These are phyloP conservation scores for Salisapilia sapeloensis DNA, from an alignment of 352 stramenopile species.

Conservation along the genomic window DNA sequence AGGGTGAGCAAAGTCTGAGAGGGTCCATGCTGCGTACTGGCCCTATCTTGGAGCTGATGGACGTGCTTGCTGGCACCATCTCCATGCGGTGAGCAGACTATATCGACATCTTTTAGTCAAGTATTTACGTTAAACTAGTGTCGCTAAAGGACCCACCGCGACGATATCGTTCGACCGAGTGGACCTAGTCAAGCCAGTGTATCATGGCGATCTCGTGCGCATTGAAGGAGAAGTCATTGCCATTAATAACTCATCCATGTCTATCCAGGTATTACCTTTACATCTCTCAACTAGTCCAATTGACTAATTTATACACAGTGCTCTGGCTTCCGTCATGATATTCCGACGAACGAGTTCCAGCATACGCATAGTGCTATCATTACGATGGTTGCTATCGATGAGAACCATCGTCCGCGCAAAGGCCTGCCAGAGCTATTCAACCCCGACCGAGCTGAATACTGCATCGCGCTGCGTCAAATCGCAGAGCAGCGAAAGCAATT, in stretches of 20 bases:
- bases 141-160: constrained; percentile 5
- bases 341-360: constrained; percentile 9
- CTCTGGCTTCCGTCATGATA: constrained; percentile 9
- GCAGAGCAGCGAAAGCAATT: constrained; percentile 10
- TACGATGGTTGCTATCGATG: constrained; percentile 18
- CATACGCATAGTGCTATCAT: constrained; percentile 15
- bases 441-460: constrained; percentile 3
- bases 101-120: background rate
- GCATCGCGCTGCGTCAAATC: constrained; percentile 4
- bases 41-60: constrained; percentile 14
- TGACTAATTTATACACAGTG: constrained; percentile 3
- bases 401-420: constrained; percentile 7
- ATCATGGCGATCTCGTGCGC: constrained; percentile 15
- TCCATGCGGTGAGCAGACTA: constrained; percentile 6
- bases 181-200: constrained; percentile 12
- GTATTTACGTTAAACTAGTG: constrained; percentile 2
- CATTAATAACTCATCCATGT: constrained; percentile 11
- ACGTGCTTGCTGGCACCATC: constrained; percentile 13
- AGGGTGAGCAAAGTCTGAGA: constrained; percentile 16
- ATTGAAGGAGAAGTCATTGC: constrained; percentile 11
- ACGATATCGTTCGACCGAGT: constrained; percentile 19
- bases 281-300: background rate
- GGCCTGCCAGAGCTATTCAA: constrained; percentile 11
- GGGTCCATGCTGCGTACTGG: constrained; percentile 11
- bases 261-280: constrained; percentile 6